A percentile compares a stretch with the other conserved stretches of the same genome.
Conservation (phyloP, 2,329 filamentous ascomycete genomes). For the Huntiella bhutanensis region DNA sequence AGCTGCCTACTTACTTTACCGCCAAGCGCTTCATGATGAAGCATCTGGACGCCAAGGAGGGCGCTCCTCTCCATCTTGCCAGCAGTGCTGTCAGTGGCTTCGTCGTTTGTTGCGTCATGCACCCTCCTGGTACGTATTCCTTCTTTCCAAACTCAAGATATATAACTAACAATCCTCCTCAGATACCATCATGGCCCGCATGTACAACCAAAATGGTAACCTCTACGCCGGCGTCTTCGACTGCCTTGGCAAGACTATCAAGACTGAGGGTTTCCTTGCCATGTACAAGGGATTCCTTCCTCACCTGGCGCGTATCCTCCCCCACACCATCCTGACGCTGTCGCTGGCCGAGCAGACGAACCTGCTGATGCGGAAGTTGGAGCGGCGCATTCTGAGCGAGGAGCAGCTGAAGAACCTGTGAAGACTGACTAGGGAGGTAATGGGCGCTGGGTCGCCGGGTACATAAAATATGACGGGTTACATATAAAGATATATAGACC, state of each 20-base stretch:
- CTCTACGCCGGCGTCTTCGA: constrained; percentile 89
- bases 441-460: neutral
- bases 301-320: constrained; percentile 81
- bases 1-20: constrained; percentile 95
- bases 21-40: constrained; percentile 71
- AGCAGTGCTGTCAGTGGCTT: constrained; percentile 85
- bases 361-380: constrained; percentile 68
- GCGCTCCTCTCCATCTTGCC: constrained; percentile 68
- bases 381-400: constrained; percentile 35
- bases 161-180: constrained; percentile 6
- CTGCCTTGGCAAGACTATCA: constrained; percentile 76
- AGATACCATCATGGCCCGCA: constrained; percentile 93
- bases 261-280: constrained; percentile 75
- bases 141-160: neutral
- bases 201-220: constrained; percentile 98
- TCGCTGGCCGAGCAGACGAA: constrained; percentile 93
- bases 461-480: neutral
- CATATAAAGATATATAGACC: constrained; percentile 5
- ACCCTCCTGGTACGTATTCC: constrained; percentile 56
- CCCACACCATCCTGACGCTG: constrained; percentile 86
- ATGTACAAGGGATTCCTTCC: constrained; percentile 98
- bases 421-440: constrained; percentile 1
- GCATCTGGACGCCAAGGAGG: constrained; percentile 79
- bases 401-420: constrained; percentile 18
- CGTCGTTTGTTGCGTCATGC: constrained; percentile 95